phyloP scores from a whole-genome alignment of 148 eudicot genomes.

The Amaranthus cruentus region DNA sequence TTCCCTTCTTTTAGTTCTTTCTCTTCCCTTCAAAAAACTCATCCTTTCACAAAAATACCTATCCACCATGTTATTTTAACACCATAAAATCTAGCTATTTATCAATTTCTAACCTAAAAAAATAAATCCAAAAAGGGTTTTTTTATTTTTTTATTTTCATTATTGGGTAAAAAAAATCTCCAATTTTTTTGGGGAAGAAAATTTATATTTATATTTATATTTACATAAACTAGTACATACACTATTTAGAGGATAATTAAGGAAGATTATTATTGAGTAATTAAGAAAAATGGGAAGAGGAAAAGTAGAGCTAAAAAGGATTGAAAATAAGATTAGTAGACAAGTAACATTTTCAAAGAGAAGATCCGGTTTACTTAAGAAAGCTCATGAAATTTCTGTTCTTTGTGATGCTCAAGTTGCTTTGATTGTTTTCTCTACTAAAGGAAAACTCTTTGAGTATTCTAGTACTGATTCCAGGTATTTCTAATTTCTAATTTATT shows the following conservation, averaged over 20 bases:
- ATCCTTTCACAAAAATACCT: slow-evolving; percentile 14
- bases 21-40: not conserved
- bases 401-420: slow-evolving; percentile 67
- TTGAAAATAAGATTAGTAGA: slow-evolving; percentile 52
- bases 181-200: too few species aligned
- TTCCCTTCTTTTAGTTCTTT: not conserved
- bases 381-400: slow-evolving; percentile 72
- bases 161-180: not conserved
- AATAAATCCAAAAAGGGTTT: too few species aligned
- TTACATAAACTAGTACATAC: too few species aligned
- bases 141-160: not conserved
- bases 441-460: slow-evolving; percentile 63
- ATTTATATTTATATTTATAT: too few species aligned
- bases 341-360: slow-evolving; percentile 61
- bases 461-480: slow-evolving; percentile 52
- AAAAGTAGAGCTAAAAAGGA: slow-evolving; percentile 47
- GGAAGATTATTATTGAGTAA: not conserved
- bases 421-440: slow-evolving; percentile 56
- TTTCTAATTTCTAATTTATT: too few species aligned
- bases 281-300: slow-evolving; percentile 41
- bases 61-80: slow-evolving; percentile 12
- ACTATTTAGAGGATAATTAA: not conserved
- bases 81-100: not conserved
- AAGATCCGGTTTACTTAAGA: slow-evolving; percentile 53
- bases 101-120: too few species aligned